phyloP scores from a whole-genome alignment of 1,139 yeast species.

The Candida sp. region DNA sequence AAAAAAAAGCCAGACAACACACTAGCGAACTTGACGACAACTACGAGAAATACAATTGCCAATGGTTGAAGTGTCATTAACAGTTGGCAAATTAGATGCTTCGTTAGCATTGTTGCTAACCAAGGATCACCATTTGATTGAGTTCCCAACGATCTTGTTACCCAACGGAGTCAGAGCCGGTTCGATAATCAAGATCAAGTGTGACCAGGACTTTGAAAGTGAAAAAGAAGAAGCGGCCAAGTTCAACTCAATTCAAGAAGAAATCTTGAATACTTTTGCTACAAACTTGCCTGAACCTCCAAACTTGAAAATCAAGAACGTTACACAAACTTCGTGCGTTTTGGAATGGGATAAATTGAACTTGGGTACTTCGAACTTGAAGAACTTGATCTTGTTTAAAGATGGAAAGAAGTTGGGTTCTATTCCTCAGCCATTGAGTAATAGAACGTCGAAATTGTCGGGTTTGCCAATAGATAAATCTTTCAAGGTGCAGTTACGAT shows the following conservation, averaged over 20 bases:
- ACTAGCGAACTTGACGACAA: not conserved
- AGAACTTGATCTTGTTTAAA: conserved; percentile 78
- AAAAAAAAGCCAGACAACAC: not conserved
- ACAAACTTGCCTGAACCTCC: conserved; percentile 76
- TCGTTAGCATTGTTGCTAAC: conserved; percentile 91
- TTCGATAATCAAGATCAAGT: conserved; percentile 85
- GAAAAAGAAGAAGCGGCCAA: conserved; percentile 63
- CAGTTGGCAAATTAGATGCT: conserved; percentile 97
- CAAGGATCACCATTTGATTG: conserved; percentile 92
- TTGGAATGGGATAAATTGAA: conserved; percentile 92
- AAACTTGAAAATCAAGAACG: conserved; percentile 68
- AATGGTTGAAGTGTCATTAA: conserved; percentile 90
- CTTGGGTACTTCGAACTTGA: conserved; percentile 82
- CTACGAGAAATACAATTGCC: not conserved
- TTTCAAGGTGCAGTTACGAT: conserved; percentile 78
- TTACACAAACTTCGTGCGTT: conserved; percentile 95
- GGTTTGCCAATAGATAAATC: conserved; percentile 89
- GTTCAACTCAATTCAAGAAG: conserved; percentile 73
- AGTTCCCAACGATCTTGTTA: conserved; percentile 90
- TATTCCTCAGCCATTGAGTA: conserved; percentile 83
- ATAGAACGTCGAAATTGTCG: conserved; percentile 84
- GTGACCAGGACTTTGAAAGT: conserved; percentile 78
- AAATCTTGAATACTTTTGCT: conserved; percentile 77
- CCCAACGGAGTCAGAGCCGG: conserved; percentile 96
- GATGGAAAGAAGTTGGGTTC: conserved; percentile 82